Evolutionary conservation across 2,329 filamentous ascomycete genomes (phyloP).

Genomic region (Epichloe glyceriae): DNA sequence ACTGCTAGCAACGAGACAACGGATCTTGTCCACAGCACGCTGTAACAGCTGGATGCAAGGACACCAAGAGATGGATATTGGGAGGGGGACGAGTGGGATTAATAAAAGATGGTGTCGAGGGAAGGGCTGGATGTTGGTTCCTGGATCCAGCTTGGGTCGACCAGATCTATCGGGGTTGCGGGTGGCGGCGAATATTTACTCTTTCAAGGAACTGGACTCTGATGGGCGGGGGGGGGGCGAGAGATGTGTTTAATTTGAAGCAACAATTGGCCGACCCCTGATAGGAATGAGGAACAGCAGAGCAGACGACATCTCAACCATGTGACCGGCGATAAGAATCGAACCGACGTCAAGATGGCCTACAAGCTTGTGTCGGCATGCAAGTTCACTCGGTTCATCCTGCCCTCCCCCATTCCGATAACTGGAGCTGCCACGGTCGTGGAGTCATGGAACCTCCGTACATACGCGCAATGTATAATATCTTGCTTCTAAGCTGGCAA

Average conservation of each 20-base stretch:
- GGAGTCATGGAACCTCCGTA: constrained; percentile 6
- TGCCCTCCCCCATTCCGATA: neutral
- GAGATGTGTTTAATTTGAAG: constrained; percentile 9
- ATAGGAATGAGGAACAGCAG: constrained; percentile 2
- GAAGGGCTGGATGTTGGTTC: neutral
- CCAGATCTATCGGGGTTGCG: constrained; percentile 6
- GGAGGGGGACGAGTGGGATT: neutral
- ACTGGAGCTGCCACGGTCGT: constrained; percentile 1
- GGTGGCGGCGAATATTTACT: constrained; percentile 7
- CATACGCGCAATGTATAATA: neutral
- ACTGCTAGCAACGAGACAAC: neutral
- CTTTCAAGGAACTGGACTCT: constrained; percentile 4
- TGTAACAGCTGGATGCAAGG: neutral
- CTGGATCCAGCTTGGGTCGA: constrained; percentile 6
- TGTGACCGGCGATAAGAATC: constrained; percentile 7
- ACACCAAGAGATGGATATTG: neutral
- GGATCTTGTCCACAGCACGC: neutral
- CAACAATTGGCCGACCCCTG: constrained; percentile 4
- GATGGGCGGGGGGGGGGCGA: constrained; percentile 8
- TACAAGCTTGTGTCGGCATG: constrained; percentile 5
- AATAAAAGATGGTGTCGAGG: neutral
- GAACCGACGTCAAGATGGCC: constrained; percentile 1
- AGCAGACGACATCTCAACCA: constrained; percentile 3
- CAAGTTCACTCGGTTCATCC: constrained; percentile 4
- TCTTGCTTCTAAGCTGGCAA: constrained; percentile 8